Conservation (phyloP, 768 basidiomycete genomes). For the Hydnum rufescens region DNA sequence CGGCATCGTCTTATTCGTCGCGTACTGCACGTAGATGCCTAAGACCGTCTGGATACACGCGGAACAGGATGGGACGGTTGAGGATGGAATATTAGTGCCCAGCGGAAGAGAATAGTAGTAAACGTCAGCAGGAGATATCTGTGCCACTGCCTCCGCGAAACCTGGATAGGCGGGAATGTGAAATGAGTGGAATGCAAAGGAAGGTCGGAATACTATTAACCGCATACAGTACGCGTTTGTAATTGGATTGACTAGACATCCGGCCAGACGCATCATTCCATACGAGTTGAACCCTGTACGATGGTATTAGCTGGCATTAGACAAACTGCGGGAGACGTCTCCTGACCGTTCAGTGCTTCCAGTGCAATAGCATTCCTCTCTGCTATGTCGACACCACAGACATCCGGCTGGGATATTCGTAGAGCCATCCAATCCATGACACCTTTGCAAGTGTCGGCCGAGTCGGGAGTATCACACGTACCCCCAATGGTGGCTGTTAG, state of each 20-base stretch:
- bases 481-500: constrained; percentile 14
- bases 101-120: constrained; percentile 11
- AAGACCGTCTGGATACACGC: constrained; percentile 9
- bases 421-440: constrained; percentile 12
- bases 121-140: constrained; percentile 9
- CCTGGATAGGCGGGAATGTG: background rate
- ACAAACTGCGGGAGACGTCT: background rate
- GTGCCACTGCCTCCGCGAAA: constrained; percentile 11
- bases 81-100: constrained; percentile 9
- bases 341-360: constrained; percentile 12
- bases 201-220: background rate
- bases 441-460: constrained; percentile 8
- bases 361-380: constrained; percentile 13
- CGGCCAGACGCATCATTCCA: constrained; percentile 12
- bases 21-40: constrained; percentile 9
- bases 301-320: too few species aligned
- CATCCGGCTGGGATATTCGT: constrained; percentile 6
- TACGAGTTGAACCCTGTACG: constrained; percentile 15
- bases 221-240: constrained; percentile 12
- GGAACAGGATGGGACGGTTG: constrained; percentile 10
- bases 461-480: constrained; percentile 11
- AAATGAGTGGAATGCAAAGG: background rate
- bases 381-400: constrained; percentile 13
- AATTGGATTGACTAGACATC: constrained; percentile 12
- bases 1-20: constrained; percentile 1